phyloP scores from a whole-genome alignment of 306 rosid genomes.

The barrel medic (Medicago truncatula) region DNA sequence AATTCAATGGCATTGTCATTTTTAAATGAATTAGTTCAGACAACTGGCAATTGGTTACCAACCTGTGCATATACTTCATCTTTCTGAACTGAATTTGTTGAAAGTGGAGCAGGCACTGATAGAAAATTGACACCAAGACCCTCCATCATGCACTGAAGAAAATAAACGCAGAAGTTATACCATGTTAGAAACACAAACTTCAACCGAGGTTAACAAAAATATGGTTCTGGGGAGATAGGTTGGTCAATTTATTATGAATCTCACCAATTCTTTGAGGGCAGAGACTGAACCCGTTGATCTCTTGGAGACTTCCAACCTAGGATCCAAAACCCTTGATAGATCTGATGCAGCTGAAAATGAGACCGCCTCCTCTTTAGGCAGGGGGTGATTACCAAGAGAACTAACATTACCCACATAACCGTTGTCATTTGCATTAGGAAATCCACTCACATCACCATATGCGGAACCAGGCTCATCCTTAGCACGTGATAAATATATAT shows the following conservation, averaged over 20 bases:
- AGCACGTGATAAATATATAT: slow-evolving; percentile 67
- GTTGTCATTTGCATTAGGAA: slow-evolving; percentile 62
- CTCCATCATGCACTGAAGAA: slow-evolving; percentile 75
- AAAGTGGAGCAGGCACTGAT: slow-evolving; percentile 57
- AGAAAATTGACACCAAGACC: slow-evolving; percentile 77
- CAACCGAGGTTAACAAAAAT: not conserved
- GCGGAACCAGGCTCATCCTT: slow-evolving; percentile 68
- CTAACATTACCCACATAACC: slow-evolving; percentile 53
- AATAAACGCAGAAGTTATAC: slow-evolving; percentile 41
- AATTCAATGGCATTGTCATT: slow-evolving; percentile 12
- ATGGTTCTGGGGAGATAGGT: not conserved
- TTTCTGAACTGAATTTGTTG: slow-evolving; percentile 61
- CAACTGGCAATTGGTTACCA: slow-evolving; percentile 39
- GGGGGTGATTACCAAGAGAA: slow-evolving; percentile 58
- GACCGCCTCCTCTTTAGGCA: slow-evolving; percentile 64
- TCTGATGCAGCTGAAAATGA: slow-evolving; percentile 66
- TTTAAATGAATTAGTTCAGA: slow-evolving; percentile 37
- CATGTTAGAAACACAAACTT: slow-evolving; percentile 38
- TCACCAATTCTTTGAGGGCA: slow-evolving; percentile 81
- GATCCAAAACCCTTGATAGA: slow-evolving; percentile 62
- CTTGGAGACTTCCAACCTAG: slow-evolving; percentile 71
- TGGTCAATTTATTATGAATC: slow-evolving; percentile 32
- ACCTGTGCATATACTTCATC: slow-evolving; percentile 96
- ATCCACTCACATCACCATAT: slow-evolving; percentile 62
- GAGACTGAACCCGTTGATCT: slow-evolving; percentile 65